A percentile compares a stretch with the other conserved stretches of the same genome.
phyloP scores from a whole-genome alignment of 805 yeast species.

The Nakazawaea sp. region DNA sequence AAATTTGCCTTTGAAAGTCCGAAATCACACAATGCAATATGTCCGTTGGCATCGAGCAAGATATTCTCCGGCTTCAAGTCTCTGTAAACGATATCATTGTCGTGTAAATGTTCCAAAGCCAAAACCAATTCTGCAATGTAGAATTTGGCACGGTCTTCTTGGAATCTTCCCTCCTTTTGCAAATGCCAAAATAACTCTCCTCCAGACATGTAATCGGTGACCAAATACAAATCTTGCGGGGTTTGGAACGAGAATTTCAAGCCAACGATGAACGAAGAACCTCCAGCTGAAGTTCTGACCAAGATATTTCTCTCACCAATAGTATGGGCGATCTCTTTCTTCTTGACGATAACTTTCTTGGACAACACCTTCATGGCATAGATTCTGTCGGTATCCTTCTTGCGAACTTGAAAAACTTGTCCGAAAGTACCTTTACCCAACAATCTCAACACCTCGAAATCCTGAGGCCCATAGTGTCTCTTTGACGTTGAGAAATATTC shows the following conservation, averaged over 20 bases:
- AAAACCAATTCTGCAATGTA: conserved; percentile 93
- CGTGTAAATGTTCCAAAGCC: conserved; percentile 91
- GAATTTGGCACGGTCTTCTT: conserved; percentile 91
- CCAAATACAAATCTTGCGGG: conserved; percentile 83
- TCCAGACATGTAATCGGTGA: conserved; percentile 97
- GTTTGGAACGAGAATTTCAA: conserved; percentile 96
- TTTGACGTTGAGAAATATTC: conserved; percentile 64
- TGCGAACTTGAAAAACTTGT: conserved; percentile 92
- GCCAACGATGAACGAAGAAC: conserved; percentile 88
- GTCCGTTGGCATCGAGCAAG: conserved; percentile 92
- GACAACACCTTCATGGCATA: conserved; percentile 97
- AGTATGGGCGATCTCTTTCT: conserved; percentile 97
- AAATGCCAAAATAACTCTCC: conserved; percentile 97
- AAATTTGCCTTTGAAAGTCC: conserved; percentile 93
- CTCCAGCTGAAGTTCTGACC: conserved; percentile 85
- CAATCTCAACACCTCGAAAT: conserved; percentile 84
- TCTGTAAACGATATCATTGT: conserved; percentile 92
- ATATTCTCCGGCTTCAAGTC: conserved; percentile 97
- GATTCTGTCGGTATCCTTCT: conserved; percentile 81
- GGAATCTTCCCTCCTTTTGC: conserved; percentile 92
- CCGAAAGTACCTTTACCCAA: conserved; percentile 98
- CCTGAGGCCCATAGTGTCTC: conserved; percentile 86
- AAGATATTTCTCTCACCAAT: conserved; percentile 94
- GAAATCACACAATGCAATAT: conserved; percentile 94
- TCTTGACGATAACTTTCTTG: conserved; percentile 90